These are phyloP conservation scores for Calocybe gangraenosa DNA, from an alignment of 768 basidiomycete genomes.

Conservation along the genomic window DNA sequence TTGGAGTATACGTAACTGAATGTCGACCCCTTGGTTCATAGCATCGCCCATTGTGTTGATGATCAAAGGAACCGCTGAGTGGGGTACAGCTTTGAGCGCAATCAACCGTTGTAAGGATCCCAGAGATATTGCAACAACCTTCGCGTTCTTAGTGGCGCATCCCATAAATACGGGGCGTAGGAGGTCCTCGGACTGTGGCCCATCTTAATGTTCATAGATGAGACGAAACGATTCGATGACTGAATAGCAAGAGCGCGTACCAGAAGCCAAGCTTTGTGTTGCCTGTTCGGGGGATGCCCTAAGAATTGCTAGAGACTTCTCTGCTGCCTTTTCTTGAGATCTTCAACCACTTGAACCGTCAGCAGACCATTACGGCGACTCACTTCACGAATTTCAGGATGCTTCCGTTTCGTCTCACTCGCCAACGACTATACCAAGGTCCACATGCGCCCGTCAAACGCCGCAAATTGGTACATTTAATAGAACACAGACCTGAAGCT, in stretches of 20 bases:
- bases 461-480: background rate
- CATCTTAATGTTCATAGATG: constrained; percentile 42
- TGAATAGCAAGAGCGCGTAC: constrained; percentile 35
- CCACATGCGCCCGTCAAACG: constrained; percentile 1
- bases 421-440: constrained; percentile 66
- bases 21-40: constrained; percentile 93
- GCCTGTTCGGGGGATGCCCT: constrained; percentile 81
- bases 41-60: constrained; percentile 84
- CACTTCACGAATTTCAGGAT: constrained; percentile 94
- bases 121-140: constrained; percentile 90
- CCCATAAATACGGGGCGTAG: constrained; percentile 91
- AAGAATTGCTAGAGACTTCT: constrained; percentile 79
- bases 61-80: constrained; percentile 73
- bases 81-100: constrained; percentile 78
- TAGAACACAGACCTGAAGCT: constrained; percentile 11
- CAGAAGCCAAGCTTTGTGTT: constrained; percentile 65
- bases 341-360: constrained; percentile 13
- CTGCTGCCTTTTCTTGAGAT: constrained; percentile 58
- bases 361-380: constrained; percentile 17
- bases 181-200: constrained; percentile 75
- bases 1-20: constrained; percentile 91
- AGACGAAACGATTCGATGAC: constrained; percentile 1
- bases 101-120: constrained; percentile 91
- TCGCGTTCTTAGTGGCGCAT: constrained; percentile 87
- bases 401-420: constrained; percentile 83